Conservation (phyloP, 179 eudicot genomes). For the Carnegiea gigantea region DNA sequence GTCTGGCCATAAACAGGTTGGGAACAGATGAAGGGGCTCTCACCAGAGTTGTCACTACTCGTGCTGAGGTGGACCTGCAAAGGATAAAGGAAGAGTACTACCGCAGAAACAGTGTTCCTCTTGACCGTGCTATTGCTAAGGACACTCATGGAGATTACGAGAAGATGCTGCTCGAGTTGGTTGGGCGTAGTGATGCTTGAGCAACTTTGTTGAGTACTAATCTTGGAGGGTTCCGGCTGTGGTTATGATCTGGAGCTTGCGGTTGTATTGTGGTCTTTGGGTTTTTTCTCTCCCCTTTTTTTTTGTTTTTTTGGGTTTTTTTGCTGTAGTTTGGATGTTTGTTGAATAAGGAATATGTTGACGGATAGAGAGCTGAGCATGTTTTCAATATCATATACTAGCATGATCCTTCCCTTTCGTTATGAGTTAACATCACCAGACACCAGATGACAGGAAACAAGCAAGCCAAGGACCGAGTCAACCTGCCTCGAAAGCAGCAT, state of each 20-base stretch:
- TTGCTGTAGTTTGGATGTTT: background rate
- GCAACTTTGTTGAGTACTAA: background rate
- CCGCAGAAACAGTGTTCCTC: constrained; percentile 68
- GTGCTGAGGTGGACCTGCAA: constrained; percentile 82
- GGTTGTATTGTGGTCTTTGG: background rate
- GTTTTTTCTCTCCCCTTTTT: background rate
- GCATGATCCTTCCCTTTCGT: background rate
- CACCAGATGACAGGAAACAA: no score
- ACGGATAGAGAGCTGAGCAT: background rate
- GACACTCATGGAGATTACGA: constrained; percentile 84
- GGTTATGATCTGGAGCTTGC: background rate
- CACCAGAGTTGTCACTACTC: constrained; percentile 77
- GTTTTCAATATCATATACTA: background rate
- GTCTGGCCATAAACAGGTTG: constrained; percentile 58
- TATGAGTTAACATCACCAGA: no score
- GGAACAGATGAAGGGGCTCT: constrained; percentile 92
- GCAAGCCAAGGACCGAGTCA: no score
- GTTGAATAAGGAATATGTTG: constrained; percentile 1
- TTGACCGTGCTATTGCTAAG: constrained; percentile 60
- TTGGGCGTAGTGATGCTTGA: constrained; percentile 63
- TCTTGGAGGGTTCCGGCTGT: background rate
- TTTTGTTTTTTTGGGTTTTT: background rate
- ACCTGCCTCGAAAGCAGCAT: no score
- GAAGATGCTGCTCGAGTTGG: constrained; percentile 72
- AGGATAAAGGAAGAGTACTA: constrained; percentile 77